Evolutionary conservation across 768 basidiomycete species (phyloP).

Genomic region (Suillus subaureus): DNA sequence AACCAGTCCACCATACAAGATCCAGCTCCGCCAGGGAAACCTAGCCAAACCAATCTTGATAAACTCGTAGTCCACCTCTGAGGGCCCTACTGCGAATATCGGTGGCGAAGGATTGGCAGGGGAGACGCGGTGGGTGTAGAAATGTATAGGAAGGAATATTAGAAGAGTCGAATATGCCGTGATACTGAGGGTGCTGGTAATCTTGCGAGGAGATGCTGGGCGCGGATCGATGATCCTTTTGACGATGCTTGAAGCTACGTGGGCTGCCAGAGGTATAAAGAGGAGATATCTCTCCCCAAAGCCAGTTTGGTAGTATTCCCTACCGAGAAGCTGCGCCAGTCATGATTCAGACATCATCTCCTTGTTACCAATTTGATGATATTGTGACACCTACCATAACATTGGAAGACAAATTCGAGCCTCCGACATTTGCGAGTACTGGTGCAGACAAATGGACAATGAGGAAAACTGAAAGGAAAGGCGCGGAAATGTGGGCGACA

Average conservation of each 20-base stretch:
- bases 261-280: slow-evolving; percentile 64
- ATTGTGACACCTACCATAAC: slow-evolving; percentile 60
- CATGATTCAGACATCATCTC: not conserved
- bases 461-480: slow-evolving; percentile 78
- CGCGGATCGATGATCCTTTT: slow-evolving; percentile 56
- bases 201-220: slow-evolving; percentile 32
- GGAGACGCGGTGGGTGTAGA: slow-evolving; percentile 62
- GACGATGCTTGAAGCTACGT: slow-evolving; percentile 57
- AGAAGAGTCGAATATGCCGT: slow-evolving; percentile 65
- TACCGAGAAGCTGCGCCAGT: slow-evolving; percentile 62
- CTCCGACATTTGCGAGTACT: slow-evolving; percentile 68
- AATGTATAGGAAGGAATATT: slow-evolving; percentile 68
- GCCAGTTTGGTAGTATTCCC: slow-evolving; percentile 83
- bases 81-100: slow-evolving; percentile 63
- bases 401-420: slow-evolving; percentile 65
- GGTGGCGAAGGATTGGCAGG: slow-evolving; percentile 50
- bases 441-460: slow-evolving; percentile 80
- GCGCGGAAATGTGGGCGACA: slow-evolving; percentile 67
- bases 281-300: slow-evolving; percentile 72
- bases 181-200: slow-evolving; percentile 50
- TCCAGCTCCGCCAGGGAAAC: slow-evolving; percentile 65
- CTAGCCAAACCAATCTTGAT: slow-evolving; percentile 68
- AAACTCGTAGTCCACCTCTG: slow-evolving; percentile 82
- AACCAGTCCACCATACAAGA: slow-evolving; percentile 66
- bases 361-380: not conserved